Conservation (phyloP, 78 protist genomes). For the Dictyostelium capitatum region DNA sequence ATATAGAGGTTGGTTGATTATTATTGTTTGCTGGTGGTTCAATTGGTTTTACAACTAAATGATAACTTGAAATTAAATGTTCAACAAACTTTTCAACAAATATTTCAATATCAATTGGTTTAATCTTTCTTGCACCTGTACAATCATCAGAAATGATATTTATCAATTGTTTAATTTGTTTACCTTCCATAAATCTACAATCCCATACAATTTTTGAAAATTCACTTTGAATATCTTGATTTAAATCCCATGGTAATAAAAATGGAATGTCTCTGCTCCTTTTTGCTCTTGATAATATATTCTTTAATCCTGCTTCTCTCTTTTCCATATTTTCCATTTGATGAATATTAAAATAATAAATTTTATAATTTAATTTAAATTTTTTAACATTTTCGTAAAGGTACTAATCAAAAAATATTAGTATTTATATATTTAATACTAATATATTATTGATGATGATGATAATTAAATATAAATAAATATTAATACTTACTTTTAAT, state of each 20-base stretch:
- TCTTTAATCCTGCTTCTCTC: neutral
- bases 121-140: conserved; percentile 7
- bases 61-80: neutral
- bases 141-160: conserved; percentile 31
- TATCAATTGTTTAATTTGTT: conserved; percentile 37
- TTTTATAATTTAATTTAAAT: conserved; percentile 33
- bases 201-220: conserved; percentile 24
- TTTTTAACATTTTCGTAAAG: conserved; percentile 4
- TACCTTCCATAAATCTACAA: conserved; percentile 60
- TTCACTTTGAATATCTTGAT: conserved; percentile 29
- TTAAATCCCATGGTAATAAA: conserved; percentile 67
- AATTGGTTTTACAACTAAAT: neutral
- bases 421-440: neutral
- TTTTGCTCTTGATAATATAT: neutral
- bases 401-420: neutral
- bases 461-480: neutral
- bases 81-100: conserved; percentile 54
- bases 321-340: conserved; percentile 18
- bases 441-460: neutral
- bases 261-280: neutral
- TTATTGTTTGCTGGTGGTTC: neutral
- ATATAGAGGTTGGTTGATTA: neutral
- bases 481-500: conserved; percentile 39
- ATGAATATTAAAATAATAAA: neutral
- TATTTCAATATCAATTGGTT: conserved; percentile 63